phyloP scores from a whole-genome alignment of 768 basidiomycete genomes.

The Hygrophorus russula region DNA sequence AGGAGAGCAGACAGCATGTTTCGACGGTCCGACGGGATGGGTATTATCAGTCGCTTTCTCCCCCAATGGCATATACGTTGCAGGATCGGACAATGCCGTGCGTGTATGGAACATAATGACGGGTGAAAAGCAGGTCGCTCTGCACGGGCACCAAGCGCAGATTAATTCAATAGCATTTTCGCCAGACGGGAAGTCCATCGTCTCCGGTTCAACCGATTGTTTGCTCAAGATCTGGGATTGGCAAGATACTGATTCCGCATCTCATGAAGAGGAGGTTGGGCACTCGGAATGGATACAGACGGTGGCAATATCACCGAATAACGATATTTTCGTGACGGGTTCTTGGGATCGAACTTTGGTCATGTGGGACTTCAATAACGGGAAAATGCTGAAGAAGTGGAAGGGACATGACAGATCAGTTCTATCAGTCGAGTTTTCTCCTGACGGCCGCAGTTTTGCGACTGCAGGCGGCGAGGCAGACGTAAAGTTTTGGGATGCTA shows the following conservation, averaged over 20 bases:
- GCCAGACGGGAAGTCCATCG: neutral
- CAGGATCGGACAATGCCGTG: constrained; percentile 1
- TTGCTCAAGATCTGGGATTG: neutral
- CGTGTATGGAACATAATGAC: neutral
- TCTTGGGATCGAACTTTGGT: neutral
- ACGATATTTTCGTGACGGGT: neutral
- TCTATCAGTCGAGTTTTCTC: neutral
- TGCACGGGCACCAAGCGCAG: neutral
- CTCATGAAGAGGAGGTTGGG: neutral
- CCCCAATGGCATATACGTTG: neutral
- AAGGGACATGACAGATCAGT: neutral
- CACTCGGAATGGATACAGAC: constrained; percentile 1
- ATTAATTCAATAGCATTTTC: neutral
- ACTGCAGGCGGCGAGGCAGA: neutral
- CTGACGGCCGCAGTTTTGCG: neutral
- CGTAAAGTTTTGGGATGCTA: neutral
- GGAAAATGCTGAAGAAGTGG: neutral
- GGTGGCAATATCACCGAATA: neutral
- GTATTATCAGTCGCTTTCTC: neutral
- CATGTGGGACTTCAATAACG: neutral
- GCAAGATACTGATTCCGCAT: neutral
- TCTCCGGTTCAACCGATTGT: neutral
- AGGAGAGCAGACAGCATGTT: neutral
- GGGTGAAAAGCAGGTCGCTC: neutral
- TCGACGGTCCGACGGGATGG: neutral